Conservation (phyloP, 140 eudicot species). For the Stevia rebaudiana region DNA sequence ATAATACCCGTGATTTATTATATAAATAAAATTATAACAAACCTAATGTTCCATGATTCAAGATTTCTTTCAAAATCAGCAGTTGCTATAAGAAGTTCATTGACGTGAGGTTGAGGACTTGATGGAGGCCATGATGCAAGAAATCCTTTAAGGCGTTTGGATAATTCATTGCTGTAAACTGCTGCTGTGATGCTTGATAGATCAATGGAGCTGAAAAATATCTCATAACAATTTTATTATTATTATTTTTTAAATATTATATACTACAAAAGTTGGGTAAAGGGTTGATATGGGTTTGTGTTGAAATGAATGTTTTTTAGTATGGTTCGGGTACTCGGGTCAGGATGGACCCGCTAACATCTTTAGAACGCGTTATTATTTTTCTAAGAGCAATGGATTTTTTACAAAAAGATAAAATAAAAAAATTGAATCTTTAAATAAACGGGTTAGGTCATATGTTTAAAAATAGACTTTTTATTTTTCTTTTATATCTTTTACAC, state of each 20-base stretch:
- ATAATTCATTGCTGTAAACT: constrained; percentile 74
- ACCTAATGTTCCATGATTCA: constrained; percentile 86
- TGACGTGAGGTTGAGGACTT: constrained; percentile 72
- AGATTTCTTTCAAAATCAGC: constrained; percentile 90
- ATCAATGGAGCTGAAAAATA: constrained; percentile 67
- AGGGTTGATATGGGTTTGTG: no score
- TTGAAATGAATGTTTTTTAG: no score
- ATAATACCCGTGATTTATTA: not conserved
- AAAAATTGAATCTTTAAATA: no score
- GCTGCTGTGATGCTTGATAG: constrained; percentile 73
- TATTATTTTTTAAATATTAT: no score
- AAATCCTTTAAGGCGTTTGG: constrained; percentile 61
- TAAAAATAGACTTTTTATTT: not conserved
- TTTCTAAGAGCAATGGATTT: no score
- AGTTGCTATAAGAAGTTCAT: constrained; percentile 79
- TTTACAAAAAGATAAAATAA: no score
- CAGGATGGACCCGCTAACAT: no score
- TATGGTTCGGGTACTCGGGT: no score
- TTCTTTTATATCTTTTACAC: not conserved
- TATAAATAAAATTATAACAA: constrained; percentile 16
- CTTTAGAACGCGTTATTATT: no score
- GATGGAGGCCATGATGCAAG: constrained; percentile 93
- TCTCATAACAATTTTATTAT: no score
- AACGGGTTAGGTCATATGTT: no score
- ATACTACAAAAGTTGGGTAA: no score